Evolutionary conservation across 148 eudicot species (phyloP).

Genomic region (Fagopyrum homotropicum): DNA sequence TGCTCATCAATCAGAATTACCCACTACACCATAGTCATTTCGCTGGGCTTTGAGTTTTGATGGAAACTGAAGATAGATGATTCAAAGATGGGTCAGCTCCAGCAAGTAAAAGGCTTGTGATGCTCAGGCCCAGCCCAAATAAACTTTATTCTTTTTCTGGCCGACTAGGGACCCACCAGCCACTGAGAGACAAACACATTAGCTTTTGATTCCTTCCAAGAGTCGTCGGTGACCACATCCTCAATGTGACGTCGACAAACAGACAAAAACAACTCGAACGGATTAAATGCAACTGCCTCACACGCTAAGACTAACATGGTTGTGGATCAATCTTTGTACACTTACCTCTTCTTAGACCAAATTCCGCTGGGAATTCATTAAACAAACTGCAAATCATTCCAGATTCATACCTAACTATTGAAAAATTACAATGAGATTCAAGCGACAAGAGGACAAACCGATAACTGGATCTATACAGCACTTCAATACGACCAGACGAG

Average conservation of each 20-base stretch:
- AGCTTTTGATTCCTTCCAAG: slow-evolving; percentile 3
- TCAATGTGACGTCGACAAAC: background rate
- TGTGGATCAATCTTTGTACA: background rate
- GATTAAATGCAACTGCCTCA: background rate
- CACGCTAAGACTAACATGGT: background rate
- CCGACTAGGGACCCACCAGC: background rate
- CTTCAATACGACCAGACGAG: background rate
- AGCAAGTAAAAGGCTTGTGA: background rate
- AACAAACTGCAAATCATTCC: background rate
- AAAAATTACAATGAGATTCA: background rate
- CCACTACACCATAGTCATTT: no score
- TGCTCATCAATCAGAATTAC: no score
- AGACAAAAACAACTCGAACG: background rate
- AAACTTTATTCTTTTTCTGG: background rate
- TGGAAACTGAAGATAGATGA: background rate
- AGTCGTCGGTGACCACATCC: background rate
- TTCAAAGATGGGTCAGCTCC: background rate
- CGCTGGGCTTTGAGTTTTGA: background rate
- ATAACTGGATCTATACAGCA: background rate
- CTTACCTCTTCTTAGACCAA: background rate
- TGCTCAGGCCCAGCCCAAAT: background rate
- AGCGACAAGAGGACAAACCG: background rate
- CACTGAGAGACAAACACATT: background rate
- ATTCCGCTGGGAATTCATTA: background rate
- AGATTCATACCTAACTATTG: background rate